Evolutionary conservation across 1,284 basidiomycete species (phyloP), one percentile per base, ranked within the genome.

Genomic region (Apiotrichum domesticum): DNA sequence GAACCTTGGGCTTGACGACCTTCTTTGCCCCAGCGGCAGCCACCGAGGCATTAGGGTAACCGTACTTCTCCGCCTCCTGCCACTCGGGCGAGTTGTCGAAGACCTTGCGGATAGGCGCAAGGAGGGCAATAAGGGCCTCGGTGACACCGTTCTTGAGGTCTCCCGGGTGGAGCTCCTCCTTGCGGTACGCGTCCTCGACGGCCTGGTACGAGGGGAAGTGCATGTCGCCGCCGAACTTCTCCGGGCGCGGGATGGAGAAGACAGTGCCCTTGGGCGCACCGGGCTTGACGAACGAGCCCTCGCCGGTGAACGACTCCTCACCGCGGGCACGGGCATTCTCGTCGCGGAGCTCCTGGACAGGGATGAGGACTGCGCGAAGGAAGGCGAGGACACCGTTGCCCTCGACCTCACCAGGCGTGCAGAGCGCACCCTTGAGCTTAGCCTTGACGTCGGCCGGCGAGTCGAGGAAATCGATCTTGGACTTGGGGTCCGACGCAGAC

Each of bases 401-500:
- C 51, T 86, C 83, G 39, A 87, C 79, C 68, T 89, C 92, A n/a
- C 94, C 94, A 63, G 94, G 91, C 63, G 93, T 90, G 73, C 95
- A 98, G 70, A 96, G 89, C 0, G 96, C 95, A 43, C 81, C 81
- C 75, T 90, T 93, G 77, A 98, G 86, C 80, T 98, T 98, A 76
- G 85, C 86, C 69, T 87, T 85, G 52, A 98, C 83, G 35, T 82
- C 83, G 45, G 89, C 87, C 0, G 94, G 86, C 13, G 85, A 75
- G 77, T 98, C 95, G 63, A 98, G 85, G 78, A 98, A 94, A 79
- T 98, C 95, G 74, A 98, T 97, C 78, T 98, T 99, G 63, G 87
- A 91, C 74, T 94, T 89, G 34, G 90, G 88, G 69, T 98, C 95
- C 1, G 95, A 98, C 0, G 92, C 87, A n/a, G 91, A 95, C 96